phyloP scores from a whole-genome alignment of 805 yeast species.

The Hanseniaspora lachancei region DNA sequence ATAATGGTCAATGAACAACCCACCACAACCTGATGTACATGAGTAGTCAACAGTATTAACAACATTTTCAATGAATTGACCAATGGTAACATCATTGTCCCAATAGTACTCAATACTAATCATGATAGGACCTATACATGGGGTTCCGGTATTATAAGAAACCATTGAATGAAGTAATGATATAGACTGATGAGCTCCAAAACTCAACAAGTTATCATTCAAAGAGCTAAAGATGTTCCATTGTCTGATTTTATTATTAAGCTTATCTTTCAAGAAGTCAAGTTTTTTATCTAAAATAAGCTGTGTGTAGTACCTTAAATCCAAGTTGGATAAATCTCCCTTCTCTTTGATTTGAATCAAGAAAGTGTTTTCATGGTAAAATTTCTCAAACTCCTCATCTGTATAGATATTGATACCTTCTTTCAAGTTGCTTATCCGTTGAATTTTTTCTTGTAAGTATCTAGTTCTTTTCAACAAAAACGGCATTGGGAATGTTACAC shows the following conservation, averaged over 20 bases:
- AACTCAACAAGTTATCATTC: conserved; percentile 48
- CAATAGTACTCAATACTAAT: conserved; percentile 76
- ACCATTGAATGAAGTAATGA: conserved; percentile 70
- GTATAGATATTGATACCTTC: conserved; percentile 22
- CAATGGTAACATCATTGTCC: conserved; percentile 80
- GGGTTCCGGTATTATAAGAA: conserved; percentile 71
- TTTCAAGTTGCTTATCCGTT: conserved; percentile 20
- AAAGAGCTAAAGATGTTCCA: conserved; percentile 53
- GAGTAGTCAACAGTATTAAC: conserved; percentile 50
- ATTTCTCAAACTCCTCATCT: conserved; percentile 11
- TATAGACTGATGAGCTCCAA: conserved; percentile 64
- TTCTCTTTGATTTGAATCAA: background rate
- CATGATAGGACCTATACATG: conserved; percentile 84
- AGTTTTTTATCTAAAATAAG: conserved; percentile 26
- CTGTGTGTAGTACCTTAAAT: conserved; percentile 24
- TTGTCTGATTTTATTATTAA: conserved; percentile 34
- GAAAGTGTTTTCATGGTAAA: background rate
- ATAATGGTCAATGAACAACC: conserved; percentile 56
- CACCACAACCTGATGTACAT: conserved; percentile 78
- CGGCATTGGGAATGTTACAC: conserved; percentile 64
- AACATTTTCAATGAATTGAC: conserved; percentile 72
- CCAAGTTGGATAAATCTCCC: conserved; percentile 22
- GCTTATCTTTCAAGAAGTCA: conserved; percentile 23
- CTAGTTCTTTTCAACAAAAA: conserved; percentile 43
- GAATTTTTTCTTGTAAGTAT: conserved; percentile 34